A percentile compares a stretch with the other conserved stretches of the same genome.
Evolutionary conservation across 345 rosid genomes (phyloP).

Genomic region (Camelina hispida): DNA sequence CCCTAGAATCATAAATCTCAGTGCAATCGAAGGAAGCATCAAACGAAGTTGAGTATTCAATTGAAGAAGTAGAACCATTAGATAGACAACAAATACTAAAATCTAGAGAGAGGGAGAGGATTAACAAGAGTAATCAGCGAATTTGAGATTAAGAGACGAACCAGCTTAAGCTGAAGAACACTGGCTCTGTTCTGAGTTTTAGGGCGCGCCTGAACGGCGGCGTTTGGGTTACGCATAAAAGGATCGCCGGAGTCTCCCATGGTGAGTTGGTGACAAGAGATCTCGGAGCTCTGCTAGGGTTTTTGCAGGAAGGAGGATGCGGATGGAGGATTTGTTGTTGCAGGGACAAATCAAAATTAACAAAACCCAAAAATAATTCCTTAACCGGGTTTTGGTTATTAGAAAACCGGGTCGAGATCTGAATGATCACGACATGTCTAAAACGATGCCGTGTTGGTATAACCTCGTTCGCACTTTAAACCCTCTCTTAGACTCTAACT

Average conservation of each 20-base stretch:
- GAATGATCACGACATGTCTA: background rate
- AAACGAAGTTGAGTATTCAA: background rate
- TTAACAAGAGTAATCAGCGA: background rate
- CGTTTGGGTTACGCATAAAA: conserved; percentile 85
- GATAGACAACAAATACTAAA: background rate
- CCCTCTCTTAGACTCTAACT: background rate
- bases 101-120: too few relatives aligned
- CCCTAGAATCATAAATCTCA: background rate
- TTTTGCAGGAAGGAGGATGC: conserved; percentile 16
- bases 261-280: conserved; percentile 35
- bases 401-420: background rate
- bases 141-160: conserved; percentile 41
- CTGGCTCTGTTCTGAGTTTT: conserved; percentile 90
- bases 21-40: background rate
- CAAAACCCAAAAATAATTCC: conserved; percentile 3
- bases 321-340: background rate
- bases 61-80: background rate
- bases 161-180: conserved; percentile 98
- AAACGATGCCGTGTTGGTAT: background rate
- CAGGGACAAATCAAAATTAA: background rate
- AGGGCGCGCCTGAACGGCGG: conserved; percentile 81
- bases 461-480: background rate
- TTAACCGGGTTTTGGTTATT: conserved; percentile 17
- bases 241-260: conserved; percentile 85
- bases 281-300: conserved; percentile 47